Base-by-base conservation (phyloP, 148 eudicot species). In the Persicaria maculosa region DNA sequence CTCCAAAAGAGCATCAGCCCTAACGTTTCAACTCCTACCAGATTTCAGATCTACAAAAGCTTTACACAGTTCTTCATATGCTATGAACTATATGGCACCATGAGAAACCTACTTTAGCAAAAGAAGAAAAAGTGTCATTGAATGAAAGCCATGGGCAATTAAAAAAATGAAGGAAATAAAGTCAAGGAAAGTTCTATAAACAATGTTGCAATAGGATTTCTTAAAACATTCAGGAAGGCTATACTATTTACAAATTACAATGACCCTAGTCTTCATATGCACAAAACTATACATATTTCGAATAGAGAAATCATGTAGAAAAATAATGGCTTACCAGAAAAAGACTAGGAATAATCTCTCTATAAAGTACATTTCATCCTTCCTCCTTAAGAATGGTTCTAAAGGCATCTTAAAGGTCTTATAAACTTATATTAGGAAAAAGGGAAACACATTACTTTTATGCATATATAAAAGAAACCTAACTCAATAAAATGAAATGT, bases 41-140 rank as follows among this genome's bases (percentile, higher is more conserved):
- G 85, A 80, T 84, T 88, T 89, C 40, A 73, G 84, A 64, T 69
- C 81, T 74, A 90, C 79, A 65, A 83, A 74, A 73, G 76, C 76
- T 83, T 87, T 96, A 20, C 94, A 91, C 72, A 96, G 80, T 80
- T 96, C 99, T 83, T 96, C 99, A 74, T 92, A 96, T 6, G 91
- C 97, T 71, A 97, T 89, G 72, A 96, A 96, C 87, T 96, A 97
- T 78, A 96, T 89, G 77, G 99, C 97, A 77, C 97, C 99, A 80
- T 96, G 99, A 73, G 99, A 86, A 65, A 95, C 94, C 99, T 95
- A 94, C 93, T 88, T 88, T 72, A 88, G 76, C 84, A 80, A 71
- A 40, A 11, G 71, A 10, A 68, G 20, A 17, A 40, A 4, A 64
- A 64, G 69, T 40, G 69, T 36, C 46, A 36, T 12, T 64, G 69